These are phyloP conservation scores for Pichia exigua DNA, from an alignment of 805 yeast genomes.

Conservation along the genomic window DNA sequence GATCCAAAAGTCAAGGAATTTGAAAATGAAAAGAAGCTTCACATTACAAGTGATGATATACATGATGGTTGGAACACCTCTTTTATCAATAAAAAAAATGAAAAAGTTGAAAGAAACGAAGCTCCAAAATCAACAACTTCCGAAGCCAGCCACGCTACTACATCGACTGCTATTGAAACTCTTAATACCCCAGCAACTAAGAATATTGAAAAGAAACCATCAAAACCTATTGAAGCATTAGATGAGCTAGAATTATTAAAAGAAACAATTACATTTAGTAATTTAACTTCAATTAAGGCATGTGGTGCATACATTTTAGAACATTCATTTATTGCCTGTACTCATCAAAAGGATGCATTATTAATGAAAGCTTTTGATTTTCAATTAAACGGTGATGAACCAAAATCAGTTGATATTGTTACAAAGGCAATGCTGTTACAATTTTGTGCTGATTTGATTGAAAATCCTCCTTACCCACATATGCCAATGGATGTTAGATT, in stretches of 20 bases:
- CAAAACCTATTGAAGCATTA: constrained; percentile 28
- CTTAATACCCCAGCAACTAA: constrained; percentile 14
- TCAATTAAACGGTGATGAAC: constrained; percentile 55
- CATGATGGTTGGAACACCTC: constrained; percentile 90
- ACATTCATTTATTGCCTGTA: constrained; percentile 66
- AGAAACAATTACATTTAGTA: constrained; percentile 59
- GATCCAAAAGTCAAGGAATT: constrained; percentile 58
- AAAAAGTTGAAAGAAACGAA: neutral
- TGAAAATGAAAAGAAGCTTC: constrained; percentile 58
- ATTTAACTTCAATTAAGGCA: constrained; percentile 40
- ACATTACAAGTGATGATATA: constrained; percentile 85
- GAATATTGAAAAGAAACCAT: constrained; percentile 17
- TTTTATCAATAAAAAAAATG: constrained; percentile 50
- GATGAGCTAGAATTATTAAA: constrained; percentile 51
- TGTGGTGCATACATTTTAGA: constrained; percentile 45
- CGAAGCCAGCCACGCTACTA: neutral
- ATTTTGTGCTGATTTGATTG: constrained; percentile 35
- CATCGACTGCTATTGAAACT: neutral
- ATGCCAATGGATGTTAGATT: constrained; percentile 12
- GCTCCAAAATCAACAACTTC: neutral
- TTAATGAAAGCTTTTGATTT: constrained; percentile 88
- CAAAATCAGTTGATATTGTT: constrained; percentile 55
- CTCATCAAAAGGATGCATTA: constrained; percentile 84
- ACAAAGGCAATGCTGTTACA: constrained; percentile 76
- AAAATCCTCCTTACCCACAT: constrained; percentile 10